Percentiles rank a stretch among this genome's conserved stretches.
These are phyloP conservation scores for Endoconidiophora laricicola DNA, from an alignment of 2,329 filamentous ascomycete species.

Conservation along the genomic window DNA sequence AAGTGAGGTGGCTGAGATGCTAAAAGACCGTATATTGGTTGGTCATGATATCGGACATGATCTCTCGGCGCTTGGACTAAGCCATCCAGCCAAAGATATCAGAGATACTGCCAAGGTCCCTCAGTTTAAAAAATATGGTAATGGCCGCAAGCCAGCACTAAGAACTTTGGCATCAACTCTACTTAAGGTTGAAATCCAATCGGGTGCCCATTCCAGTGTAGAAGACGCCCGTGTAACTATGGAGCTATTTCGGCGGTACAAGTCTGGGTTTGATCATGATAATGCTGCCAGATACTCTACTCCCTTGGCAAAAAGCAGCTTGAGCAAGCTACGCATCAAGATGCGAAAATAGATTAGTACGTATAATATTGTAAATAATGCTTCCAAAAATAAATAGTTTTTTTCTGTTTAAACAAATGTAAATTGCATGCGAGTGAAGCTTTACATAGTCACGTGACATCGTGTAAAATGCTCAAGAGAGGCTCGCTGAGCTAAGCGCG, in stretches of 20 bases:
- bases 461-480: background rate
- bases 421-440: background rate
- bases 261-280: slow-evolving; percentile 71
- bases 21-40: slow-evolving; percentile 57
- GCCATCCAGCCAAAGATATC: slow-evolving; percentile 60
- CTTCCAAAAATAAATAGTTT: background rate
- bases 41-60: slow-evolving; percentile 75
- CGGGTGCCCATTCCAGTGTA: slow-evolving; percentile 47
- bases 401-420: too few relatives aligned
- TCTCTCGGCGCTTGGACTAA: slow-evolving; percentile 58
- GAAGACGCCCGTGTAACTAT: slow-evolving; percentile 81
- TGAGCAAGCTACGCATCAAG: too few relatives aligned
- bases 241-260: slow-evolving; percentile 70
- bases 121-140: slow-evolving; percentile 52
- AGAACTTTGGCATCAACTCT: slow-evolving; percentile 39
- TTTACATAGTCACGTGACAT: background rate
- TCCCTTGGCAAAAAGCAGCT: too few relatives aligned
- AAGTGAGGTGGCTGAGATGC: slow-evolving; percentile 47
- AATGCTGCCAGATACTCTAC: slow-evolving; percentile 45
- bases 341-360: background rate
- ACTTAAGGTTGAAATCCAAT: slow-evolving; percentile 45
- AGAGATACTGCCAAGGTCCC: slow-evolving; percentile 70
- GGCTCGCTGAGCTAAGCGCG: background rate
- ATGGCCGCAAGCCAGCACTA: slow-evolving; percentile 54
- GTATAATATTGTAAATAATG: background rate